Conservation (phyloP, 108 stramenopile species). For the Cyclotella cryptica region DNA sequence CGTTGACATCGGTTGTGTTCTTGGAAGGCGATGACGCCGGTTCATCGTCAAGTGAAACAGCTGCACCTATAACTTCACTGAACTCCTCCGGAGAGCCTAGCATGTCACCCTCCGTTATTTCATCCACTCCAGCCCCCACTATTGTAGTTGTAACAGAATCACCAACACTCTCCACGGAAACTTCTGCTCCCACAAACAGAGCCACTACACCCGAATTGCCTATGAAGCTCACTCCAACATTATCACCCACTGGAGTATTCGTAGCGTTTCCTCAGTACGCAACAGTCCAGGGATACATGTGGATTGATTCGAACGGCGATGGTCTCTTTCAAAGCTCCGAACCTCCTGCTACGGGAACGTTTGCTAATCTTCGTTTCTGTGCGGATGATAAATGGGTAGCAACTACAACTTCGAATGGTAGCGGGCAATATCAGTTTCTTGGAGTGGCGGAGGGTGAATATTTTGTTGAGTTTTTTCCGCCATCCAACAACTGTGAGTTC, state of each 20-base stretch:
- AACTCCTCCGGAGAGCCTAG: background rate
- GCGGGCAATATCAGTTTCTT: slow-evolving; percentile 38
- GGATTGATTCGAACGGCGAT: slow-evolving; percentile 38
- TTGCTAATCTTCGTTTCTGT: slow-evolving; percentile 30
- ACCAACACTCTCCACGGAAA: no score
- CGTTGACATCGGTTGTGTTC: slow-evolving; percentile 25
- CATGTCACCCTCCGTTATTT: slow-evolving; percentile 4
- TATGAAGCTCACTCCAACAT: background rate
- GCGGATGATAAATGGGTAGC: slow-evolving; percentile 18
- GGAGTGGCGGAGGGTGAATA: slow-evolving; percentile 33
- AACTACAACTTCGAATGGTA: slow-evolving; percentile 3
- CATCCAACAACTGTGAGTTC: slow-evolving; percentile 25
- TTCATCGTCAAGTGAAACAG: background rate
- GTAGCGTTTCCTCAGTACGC: slow-evolving; percentile 1
- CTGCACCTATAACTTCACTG: slow-evolving; percentile 3
- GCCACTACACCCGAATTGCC: background rate
- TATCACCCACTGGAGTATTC: background rate
- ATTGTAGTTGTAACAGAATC: background rate
- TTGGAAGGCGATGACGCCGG: slow-evolving; percentile 14
- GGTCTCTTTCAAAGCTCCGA: slow-evolving; percentile 36
- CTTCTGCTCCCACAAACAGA: background rate
- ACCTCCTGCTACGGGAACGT: slow-evolving; percentile 15
- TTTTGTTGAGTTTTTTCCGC: slow-evolving; percentile 41
- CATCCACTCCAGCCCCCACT: slow-evolving; percentile 4
- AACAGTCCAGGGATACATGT: slow-evolving; percentile 13